These are phyloP conservation scores for Globomyces sp. DNA, from an alignment of 371 early-diverging fungal species.

Conservation along the genomic window DNA sequence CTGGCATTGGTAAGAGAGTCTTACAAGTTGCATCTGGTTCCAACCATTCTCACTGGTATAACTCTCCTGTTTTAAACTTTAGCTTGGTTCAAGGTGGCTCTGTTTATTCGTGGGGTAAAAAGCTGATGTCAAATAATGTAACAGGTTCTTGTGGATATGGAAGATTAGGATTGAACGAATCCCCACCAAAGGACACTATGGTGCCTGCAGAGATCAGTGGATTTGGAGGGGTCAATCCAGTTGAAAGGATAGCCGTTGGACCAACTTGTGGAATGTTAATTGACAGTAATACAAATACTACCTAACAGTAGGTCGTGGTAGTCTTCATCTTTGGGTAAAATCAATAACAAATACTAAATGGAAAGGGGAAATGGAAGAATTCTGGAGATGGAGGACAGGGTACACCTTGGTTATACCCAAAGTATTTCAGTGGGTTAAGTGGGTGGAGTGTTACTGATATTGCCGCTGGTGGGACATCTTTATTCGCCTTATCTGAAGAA, in stretches of 20 bases:
- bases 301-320: conserved; percentile 1
- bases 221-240: conserved; percentile 14
- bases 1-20: conserved; percentile 10
- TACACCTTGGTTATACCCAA: conserved; percentile 18
- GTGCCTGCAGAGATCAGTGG: conserved; percentile 9
- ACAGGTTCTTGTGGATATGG: too few species aligned
- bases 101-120: background rate
- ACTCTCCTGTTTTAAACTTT: background rate
- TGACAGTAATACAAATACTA: conserved; percentile 9
- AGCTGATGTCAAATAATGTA: background rate
- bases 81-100: background rate
- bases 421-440: conserved; percentile 12
- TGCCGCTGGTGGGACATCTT: background rate
- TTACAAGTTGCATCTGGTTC: conserved; percentile 10
- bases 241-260: conserved; percentile 15
- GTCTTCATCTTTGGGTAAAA: too few species aligned
- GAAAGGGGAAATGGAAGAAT: conserved; percentile 20
- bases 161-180: conserved; percentile 12
- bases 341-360: background rate
- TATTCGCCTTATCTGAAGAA: conserved; percentile 15
- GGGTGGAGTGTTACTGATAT: conserved; percentile 15
- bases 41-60: conserved; percentile 9
- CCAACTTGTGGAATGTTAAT: conserved; percentile 10
- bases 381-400: conserved; percentile 21
- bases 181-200: conserved; percentile 16